Percentiles rank a stretch among this genome's conserved stretches.
Conservation (phyloP, 2,329 filamentous ascomycete species). For the Trichoderma oligosporum region DNA sequence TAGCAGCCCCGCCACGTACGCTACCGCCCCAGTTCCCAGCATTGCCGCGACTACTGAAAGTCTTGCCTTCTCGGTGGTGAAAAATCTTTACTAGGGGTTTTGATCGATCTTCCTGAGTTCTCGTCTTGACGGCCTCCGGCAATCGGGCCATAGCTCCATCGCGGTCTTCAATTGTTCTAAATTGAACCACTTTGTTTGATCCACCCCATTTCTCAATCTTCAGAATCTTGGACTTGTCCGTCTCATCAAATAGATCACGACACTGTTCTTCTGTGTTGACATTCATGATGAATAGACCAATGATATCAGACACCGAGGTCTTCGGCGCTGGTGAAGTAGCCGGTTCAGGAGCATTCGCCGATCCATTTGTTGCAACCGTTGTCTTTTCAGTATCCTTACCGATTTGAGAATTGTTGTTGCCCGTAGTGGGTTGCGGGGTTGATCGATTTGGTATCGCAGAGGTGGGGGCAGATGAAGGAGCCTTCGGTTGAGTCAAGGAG, state of each 20-base stretch:
- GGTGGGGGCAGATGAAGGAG: slow-evolving; percentile 37
- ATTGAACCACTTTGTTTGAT: slow-evolving; percentile 81
- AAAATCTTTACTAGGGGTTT: slow-evolving; percentile 82
- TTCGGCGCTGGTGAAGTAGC: slow-evolving; percentile 58
- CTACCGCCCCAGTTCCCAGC: slow-evolving; percentile 66
- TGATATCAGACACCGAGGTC: slow-evolving; percentile 60
- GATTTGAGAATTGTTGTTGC: slow-evolving; percentile 35
- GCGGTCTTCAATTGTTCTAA: slow-evolving; percentile 74
- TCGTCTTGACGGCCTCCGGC: slow-evolving; percentile 71
- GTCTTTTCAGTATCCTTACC: slow-evolving; percentile 57
- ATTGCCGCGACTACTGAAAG: slow-evolving; percentile 57
- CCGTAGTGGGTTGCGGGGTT: slow-evolving; percentile 50
- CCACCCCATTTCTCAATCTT: slow-evolving; percentile 75
- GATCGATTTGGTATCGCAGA: slow-evolving; percentile 38
- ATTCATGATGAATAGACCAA: slow-evolving; percentile 87
- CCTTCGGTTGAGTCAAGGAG: slow-evolving; percentile 42
- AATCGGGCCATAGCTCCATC: slow-evolving; percentile 73
- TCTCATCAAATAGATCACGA: slow-evolving; percentile 74
- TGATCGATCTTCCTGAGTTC: slow-evolving; percentile 66
- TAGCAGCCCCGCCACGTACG: slow-evolving; percentile 55
- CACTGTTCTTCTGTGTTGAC: slow-evolving; percentile 79
- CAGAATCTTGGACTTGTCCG: slow-evolving; percentile 76
- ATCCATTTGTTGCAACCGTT: slow-evolving; percentile 48
- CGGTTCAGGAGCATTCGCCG: slow-evolving; percentile 49
- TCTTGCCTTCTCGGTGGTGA: slow-evolving; percentile 60